A percentile compares a stretch with the other conserved stretches of the same genome.
Conservation (phyloP, 2,329 filamentous ascomycete genomes). For the Talaromyces sp. region DNA sequence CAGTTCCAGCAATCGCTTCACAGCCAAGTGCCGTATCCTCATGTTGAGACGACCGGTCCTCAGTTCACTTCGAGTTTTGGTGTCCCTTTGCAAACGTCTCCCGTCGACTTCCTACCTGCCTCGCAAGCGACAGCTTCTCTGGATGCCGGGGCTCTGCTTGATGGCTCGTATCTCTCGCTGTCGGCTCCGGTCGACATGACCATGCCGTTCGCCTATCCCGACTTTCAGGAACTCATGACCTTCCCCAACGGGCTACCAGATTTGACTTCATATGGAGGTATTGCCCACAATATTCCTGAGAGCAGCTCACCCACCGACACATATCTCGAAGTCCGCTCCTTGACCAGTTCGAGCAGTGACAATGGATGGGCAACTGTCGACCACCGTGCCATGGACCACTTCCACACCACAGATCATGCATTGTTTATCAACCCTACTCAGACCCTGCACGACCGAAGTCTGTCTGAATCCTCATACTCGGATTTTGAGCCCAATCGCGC, state of each 20-base stretch:
- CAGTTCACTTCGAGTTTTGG: conserved; percentile 60
- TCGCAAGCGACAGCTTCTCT: conserved; percentile 57
- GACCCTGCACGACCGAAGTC: conserved; percentile 81
- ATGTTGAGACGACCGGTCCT: conserved; percentile 55
- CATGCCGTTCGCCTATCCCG: conserved; percentile 20
- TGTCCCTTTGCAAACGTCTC: conserved; percentile 44
- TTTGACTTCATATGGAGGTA: conserved; percentile 57
- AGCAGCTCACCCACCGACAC: conserved; percentile 72
- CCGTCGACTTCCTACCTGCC: conserved; percentile 58
- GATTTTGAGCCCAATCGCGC: conserved; percentile 63
- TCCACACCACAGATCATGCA: conserved; percentile 50
- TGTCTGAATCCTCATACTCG: conserved; percentile 79
- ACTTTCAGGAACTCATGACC: conserved; percentile 50
- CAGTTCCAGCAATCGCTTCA: conserved; percentile 44
- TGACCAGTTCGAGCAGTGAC: conserved; percentile 76
- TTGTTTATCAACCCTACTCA: conserved; percentile 91
- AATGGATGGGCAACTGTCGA: conserved; percentile 85
- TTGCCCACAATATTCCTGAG: conserved; percentile 45
- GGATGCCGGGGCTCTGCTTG: conserved; percentile 59
- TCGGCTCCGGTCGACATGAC: conserved; percentile 59
- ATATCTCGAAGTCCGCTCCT: conserved; percentile 80
- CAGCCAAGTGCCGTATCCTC: conserved; percentile 39
- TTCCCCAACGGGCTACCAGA: conserved; percentile 75
- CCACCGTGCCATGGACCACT: conserved; percentile 69
- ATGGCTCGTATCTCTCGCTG: conserved; percentile 58